Evolutionary conservation across 176 grass and related monocot species (phyloP), one percentile per base, ranked within the genome.

Genomic region (Thinopyrum elongatum): DNA sequence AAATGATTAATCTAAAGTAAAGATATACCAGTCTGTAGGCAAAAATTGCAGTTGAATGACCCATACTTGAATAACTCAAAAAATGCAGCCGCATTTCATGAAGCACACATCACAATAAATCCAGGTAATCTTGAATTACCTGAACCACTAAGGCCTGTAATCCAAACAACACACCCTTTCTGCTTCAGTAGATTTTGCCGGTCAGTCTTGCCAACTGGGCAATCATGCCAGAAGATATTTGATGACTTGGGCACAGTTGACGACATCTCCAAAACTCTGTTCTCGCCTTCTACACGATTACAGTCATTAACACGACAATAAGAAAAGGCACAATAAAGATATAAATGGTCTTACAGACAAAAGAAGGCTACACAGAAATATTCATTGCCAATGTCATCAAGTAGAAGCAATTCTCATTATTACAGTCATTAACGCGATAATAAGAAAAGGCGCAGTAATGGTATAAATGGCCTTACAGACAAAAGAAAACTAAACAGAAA

Each of bases 201-300:
- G 41, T 97, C 94, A 51, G 83, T 22, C 39, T 90, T 90, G 12
- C 94, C 94, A 22, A 97, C 92, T 27, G 86, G 27, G 61, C 92
- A 97, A 60, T 97, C 92, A 68, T 97, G 92, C 92, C 94, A 97
- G 86, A 94, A 94, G 28, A 97, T 92, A 71, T 97, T 94, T 25
- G 80, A 82, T 72, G 88, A 87, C 66, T 95, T 93, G 1, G 85
- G 85, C 29, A 65, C 78, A 5, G 74, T 59, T 12, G 82, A 90
- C 13, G 87, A 87, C 91, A 92, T 92, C 61, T 79, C 41, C 39
- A 19, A 63, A 22, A 1, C 30, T 61, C 34, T 73, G 22, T 88
- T 79, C 30, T 67, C 74, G 12, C 83, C 82, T 22, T 71, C 68
- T 84, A 26, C 84, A 76, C 28, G 17, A 76, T 47, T 69, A 80